Percentiles rank a stretch among this genome's conserved stretches.
Conservation (phyloP, 2,329 filamentous ascomycete genomes). For the Tolypocladium tropicale region DNA sequence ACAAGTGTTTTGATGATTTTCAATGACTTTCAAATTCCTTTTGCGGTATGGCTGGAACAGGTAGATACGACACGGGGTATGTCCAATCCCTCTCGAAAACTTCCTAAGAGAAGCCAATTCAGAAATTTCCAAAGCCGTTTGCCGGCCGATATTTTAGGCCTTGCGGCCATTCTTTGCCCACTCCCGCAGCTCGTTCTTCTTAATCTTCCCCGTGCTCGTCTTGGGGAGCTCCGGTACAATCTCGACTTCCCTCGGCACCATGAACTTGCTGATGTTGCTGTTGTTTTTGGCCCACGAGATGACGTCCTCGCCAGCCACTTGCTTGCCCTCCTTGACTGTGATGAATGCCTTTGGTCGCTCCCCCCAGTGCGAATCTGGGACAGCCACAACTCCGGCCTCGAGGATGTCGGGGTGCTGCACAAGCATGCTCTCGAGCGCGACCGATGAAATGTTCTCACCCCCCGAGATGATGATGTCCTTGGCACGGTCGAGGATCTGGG, state of each 20-base stretch:
- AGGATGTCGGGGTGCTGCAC: conserved; percentile 80
- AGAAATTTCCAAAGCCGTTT: not conserved
- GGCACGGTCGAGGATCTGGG: conserved; percentile 84
- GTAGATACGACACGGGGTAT: not conserved
- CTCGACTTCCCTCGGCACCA: conserved; percentile 67
- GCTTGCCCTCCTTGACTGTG: conserved; percentile 62
- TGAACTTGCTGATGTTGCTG: conserved; percentile 78
- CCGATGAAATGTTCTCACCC: conserved; percentile 92
- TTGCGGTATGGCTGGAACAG: not conserved
- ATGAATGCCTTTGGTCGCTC: conserved; percentile 93
- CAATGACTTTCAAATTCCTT: not conserved
- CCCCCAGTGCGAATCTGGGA: conserved; percentile 85
- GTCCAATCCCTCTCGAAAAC: not conserved
- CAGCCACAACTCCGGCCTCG: conserved; percentile 83
- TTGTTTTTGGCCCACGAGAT: conserved; percentile 79
- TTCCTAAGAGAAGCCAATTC: not conserved
- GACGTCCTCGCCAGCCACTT: conserved; percentile 44
- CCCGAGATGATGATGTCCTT: conserved; percentile 99
- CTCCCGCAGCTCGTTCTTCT: conserved; percentile 85
- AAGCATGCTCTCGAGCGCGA: conserved; percentile 84
- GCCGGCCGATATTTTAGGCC: not conserved
- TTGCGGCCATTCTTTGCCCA: conserved; percentile 49
- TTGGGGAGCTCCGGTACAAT: conserved; percentile 85
- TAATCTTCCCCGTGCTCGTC: conserved; percentile 92
- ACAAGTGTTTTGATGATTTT: too few species aligned